These are phyloP conservation scores for Abelmoschus esculentus DNA, from an alignment of 345 rosid species.

Conservation along the genomic window DNA sequence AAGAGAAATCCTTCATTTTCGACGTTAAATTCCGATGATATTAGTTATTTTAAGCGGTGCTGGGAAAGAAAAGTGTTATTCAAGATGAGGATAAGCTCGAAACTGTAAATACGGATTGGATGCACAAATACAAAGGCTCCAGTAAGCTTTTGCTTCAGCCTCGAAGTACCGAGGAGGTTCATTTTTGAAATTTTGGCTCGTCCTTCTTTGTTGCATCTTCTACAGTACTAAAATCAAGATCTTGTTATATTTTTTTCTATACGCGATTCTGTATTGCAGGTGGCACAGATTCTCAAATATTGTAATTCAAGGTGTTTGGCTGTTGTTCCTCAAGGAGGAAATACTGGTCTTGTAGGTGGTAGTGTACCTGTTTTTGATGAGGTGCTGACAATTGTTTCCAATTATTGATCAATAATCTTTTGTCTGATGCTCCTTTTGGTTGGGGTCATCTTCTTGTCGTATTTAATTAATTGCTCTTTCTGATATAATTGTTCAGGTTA, in stretches of 20 bases:
- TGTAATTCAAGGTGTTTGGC: constrained; percentile 78
- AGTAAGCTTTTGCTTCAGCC: constrained; percentile 87
- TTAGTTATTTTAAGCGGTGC: constrained; percentile 46
- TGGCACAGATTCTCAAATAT: constrained; percentile 64
- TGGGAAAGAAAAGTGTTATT: constrained; percentile 67
- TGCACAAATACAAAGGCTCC: constrained; percentile 70
- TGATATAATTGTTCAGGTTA: constrained; percentile 46
- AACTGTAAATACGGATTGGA: constrained; percentile 87
- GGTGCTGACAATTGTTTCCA: constrained; percentile 32
- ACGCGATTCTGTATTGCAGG: constrained; percentile 36
- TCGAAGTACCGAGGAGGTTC: constrained; percentile 62
- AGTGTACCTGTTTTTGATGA: constrained; percentile 95
- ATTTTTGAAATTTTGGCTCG: constrained; percentile 4
- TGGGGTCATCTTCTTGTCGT: no score
- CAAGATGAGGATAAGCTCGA: constrained; percentile 70
- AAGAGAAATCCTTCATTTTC: constrained; percentile 65
- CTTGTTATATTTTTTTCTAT: neutral
- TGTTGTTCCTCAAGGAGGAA: constrained; percentile 98
- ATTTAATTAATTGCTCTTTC: neutral
- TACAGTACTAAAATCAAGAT: neutral
- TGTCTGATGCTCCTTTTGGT: neutral
- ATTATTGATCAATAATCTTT: neutral
- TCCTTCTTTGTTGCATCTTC: neutral
- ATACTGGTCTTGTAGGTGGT: constrained; percentile 98
- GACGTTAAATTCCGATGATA: constrained; percentile 52